Conservation (phyloP, 768 basidiomycete genomes). For the Lentinula aciculospora region DNA sequence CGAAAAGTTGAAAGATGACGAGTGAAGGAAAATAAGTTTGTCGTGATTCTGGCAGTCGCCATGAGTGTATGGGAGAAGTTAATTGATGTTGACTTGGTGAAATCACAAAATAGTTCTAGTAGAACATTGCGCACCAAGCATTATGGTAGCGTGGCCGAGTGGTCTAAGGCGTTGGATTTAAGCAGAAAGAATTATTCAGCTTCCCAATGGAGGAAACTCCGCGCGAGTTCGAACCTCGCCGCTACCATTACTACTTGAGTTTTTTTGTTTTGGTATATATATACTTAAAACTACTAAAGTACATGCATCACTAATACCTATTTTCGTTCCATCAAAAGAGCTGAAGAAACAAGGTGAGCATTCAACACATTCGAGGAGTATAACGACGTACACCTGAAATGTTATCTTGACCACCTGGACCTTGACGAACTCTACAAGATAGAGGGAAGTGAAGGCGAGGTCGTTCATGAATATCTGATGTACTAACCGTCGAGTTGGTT, state of each 20-base stretch:
- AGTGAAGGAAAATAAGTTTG: neutral
- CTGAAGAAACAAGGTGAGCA: no score
- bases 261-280: no score
- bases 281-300: no score
- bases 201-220: conserved; percentile 80
- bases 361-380: neutral
- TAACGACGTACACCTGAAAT: conserved; percentile 36
- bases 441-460: neutral
- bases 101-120: neutral
- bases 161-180: conserved; percentile 93
- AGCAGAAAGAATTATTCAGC: conserved; percentile 41
- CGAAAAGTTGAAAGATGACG: neutral
- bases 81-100: neutral
- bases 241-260: conserved; percentile 44
- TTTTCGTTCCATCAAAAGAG: no score
- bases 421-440: conserved; percentile 53
- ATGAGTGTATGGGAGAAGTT: neutral
- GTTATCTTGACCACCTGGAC: conserved; percentile 62
- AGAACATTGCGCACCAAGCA: neutral
- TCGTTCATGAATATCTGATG: neutral
- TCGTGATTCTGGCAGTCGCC: neutral
- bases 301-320: no score
- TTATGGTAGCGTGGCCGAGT: conserved; percentile 72
- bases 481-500: conserved; percentile 63
- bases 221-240: conserved; percentile 92